Evolutionary conservation across 768 basidiomycete genomes (phyloP).

Genomic region (Scleroderma bovista): DNA sequence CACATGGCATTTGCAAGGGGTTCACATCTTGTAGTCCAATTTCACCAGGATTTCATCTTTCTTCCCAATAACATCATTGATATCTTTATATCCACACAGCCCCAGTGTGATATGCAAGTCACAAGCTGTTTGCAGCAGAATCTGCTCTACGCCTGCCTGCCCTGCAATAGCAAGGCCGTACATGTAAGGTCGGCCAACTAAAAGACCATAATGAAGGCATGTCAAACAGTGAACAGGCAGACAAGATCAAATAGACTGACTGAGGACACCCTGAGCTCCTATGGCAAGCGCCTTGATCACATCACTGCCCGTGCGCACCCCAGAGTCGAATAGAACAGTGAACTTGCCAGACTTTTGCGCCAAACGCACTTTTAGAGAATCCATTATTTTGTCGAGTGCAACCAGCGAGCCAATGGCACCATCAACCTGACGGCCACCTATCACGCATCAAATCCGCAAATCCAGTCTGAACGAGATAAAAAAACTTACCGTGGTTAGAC

Average conservation of each 20-base stretch:
- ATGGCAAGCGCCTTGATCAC: slow-evolving; percentile 81
- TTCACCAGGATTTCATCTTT: slow-evolving; percentile 26
- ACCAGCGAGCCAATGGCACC: slow-evolving; percentile 73
- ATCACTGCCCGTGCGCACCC: slow-evolving; percentile 79
- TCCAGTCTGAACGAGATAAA: not conserved
- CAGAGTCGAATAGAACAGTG: slow-evolving; percentile 64
- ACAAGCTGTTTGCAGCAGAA: slow-evolving; percentile 59
- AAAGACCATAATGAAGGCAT: not conserved
- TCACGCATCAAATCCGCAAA: not conserved
- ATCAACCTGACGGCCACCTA: slow-evolving; percentile 75
- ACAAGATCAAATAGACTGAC: slow-evolving; percentile 38
- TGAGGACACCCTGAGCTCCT: slow-evolving; percentile 76
- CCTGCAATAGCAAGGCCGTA: slow-evolving; percentile 70
- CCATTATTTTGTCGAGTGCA: slow-evolving; percentile 65
- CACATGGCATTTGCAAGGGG: too few species aligned
- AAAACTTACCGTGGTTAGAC: slow-evolving; percentile 33
- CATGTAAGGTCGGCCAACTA: slow-evolving; percentile 72
- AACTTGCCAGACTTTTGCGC: slow-evolving; percentile 60
- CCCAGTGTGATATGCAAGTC: slow-evolving; percentile 65
- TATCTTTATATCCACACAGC: slow-evolving; percentile 49
- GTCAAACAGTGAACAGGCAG: too few species aligned
- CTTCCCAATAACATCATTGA: slow-evolving; percentile 61
- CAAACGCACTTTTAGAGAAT: slow-evolving; percentile 49
- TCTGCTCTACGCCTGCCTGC: slow-evolving; percentile 69
- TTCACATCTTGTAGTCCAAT: slow-evolving; percentile 14